Evolutionary conservation across 2,329 filamentous ascomycete genomes (phyloP), one percentile per base, ranked within the genome.

Genomic region (Achaetomium macrosporum): DNA sequence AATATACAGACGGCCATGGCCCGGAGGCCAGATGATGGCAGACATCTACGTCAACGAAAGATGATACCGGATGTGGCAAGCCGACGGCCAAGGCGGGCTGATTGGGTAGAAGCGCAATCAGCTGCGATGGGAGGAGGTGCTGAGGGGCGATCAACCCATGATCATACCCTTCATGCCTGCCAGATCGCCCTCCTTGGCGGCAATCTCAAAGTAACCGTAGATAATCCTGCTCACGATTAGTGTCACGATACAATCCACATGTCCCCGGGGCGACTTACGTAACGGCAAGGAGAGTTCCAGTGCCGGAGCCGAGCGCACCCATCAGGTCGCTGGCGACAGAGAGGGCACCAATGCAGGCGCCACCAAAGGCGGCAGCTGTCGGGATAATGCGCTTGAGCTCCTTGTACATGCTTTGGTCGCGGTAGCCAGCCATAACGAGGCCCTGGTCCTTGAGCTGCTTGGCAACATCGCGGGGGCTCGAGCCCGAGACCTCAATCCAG

Each of bases 391-490:
- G 88, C 88, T 99, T 99, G 61, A 99, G 84, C 77, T 99, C 93
- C 81, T 95, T 95, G 84, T 99, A 99, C 93, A 99, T 99, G 79
- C 88, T 95, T 82, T 97, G 92, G 73, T 99, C 95, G 76, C 93
- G 89, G 80, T 99, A 93, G 68, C 93, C 93, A 67, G 93, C 92
- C 95, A 99, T 99, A 64, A 99, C 92, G 54, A 99, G 86, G 70
- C 93, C 93, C 76, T 99, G 93, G 68, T 99, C 95, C 85, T 99
- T 99, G 72, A 99, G 85, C 78, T 97, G 93, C 84, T 99, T 99
- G 67, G 93, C 93, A 62, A 99, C 95, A 69, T 99, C 93, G 68
- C 93, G 88, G 56, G 93, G 95, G 77, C 90, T 92, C 59, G 92
- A 96, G 67, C 93, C 95, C 37, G 93, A 97, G 61, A 99, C 93